phyloP scores from a whole-genome alignment of 306 rosid genomes.

The Herpetospermum pedunculosum region DNA sequence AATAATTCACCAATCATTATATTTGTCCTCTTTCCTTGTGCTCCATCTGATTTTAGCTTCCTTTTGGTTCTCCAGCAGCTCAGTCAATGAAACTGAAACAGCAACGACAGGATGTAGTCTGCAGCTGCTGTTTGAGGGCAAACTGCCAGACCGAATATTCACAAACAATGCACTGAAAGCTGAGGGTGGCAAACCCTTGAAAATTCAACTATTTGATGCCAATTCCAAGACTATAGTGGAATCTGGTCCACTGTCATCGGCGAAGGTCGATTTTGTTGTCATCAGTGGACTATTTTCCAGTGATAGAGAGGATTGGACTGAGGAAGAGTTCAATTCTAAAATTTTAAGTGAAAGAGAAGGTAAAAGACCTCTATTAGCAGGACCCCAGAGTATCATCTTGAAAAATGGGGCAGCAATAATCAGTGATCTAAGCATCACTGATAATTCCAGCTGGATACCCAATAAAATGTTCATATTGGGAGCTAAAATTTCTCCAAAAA shows the following conservation, averaged over 20 bases:
- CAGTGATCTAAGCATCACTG: slow-evolving; percentile 8
- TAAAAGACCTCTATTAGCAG: slow-evolving; percentile 9
- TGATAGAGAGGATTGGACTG: slow-evolving; percentile 8
- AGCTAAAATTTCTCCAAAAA: slow-evolving; percentile 1
- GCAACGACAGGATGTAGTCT: neutral
- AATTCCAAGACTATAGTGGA: slow-evolving; percentile 6
- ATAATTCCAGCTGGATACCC: slow-evolving; percentile 14
- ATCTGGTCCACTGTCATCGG: slow-evolving; percentile 9
- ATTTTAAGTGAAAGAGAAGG: slow-evolving; percentile 12
- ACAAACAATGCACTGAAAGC: slow-evolving; percentile 1
- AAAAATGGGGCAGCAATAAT: neutral
- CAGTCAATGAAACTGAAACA: neutral
- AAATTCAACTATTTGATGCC: neutral
- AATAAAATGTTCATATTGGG: slow-evolving; percentile 9
- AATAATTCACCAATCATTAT: neutral
- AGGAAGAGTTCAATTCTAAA: slow-evolving; percentile 5
- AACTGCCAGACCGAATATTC: slow-evolving; percentile 5
- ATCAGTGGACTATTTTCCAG: slow-evolving; percentile 3
- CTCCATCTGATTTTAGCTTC: neutral
- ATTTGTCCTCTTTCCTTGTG: neutral
- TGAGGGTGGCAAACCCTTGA: neutral
- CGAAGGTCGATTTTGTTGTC: slow-evolving; percentile 7
- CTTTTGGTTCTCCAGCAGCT: slow-evolving; percentile 5
- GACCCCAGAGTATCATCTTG: neutral
- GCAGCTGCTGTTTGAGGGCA: slow-evolving; percentile 4